phyloP scores from a whole-genome alignment of 179 eudicot species.

The Dionaea muscipula region DNA sequence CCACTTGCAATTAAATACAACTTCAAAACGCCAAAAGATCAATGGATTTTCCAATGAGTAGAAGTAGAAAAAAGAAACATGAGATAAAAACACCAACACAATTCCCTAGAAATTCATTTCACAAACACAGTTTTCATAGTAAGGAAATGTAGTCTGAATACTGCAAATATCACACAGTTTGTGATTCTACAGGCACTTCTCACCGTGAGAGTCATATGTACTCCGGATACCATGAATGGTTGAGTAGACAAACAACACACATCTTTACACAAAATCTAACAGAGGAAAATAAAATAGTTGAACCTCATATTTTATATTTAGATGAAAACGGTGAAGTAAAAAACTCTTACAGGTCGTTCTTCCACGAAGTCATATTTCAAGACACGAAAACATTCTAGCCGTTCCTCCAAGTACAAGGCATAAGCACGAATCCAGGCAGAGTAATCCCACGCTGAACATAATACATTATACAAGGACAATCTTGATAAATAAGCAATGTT shows the following conservation, averaged over 20 bases:
- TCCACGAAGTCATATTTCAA: constrained; percentile 79
- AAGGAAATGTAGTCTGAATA: no score
- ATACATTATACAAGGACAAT: constrained; percentile 14
- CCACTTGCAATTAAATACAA: no score
- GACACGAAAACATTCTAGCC: constrained; percentile 83
- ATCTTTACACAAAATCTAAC: not conserved
- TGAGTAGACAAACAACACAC: not conserved
- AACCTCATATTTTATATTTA: constrained; percentile 1
- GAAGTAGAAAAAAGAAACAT: no score
- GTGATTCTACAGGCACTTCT: no score
- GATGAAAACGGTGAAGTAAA: constrained; percentile 1
- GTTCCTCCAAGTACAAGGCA: constrained; percentile 85
- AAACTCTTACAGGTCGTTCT: constrained; percentile 54
- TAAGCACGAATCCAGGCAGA: constrained; percentile 93
- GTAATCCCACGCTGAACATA: constrained; percentile 83
- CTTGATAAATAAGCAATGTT: constrained; percentile 9
- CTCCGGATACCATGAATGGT: not conserved
- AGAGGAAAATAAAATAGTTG: not conserved
- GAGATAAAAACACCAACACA: no score
- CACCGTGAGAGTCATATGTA: no score
- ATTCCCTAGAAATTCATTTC: no score
- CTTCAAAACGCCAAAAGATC: no score
- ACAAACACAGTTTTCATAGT: no score
- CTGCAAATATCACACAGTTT: no score
- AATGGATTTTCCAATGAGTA: no score